Base-by-base conservation (phyloP, 139 green algal species). In the Limnomonas spitsbergensis region DNA sequence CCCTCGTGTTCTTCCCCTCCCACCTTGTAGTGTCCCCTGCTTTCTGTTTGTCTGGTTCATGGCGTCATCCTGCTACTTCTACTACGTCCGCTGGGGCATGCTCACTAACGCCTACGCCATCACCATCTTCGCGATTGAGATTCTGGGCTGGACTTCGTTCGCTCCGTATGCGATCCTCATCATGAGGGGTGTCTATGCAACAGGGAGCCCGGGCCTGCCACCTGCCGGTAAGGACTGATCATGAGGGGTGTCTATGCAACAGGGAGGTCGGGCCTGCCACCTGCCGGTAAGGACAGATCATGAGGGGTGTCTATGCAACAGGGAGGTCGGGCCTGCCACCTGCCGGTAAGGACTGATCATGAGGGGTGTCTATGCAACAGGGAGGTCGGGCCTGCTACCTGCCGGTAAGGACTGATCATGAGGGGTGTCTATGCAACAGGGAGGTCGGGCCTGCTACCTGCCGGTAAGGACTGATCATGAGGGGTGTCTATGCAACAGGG, bases 121-220 rank as follows among this genome's bases (percentile, higher is more conserved):
- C 34, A n/a, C 84, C 24, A 52, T 89, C 7, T 68, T 86, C 27
- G 81, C 66, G 26, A 56, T 84, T 38, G 84, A 89, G 78, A 61
- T 86, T 1, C 47, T 89, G 31, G 84, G 84, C 14, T 35, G 81
- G 31, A 80, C 77, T 2, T 81, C 81, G 1, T 81, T 89, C 26
- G 29, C 84, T 7, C 82, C 82, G 4, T 89, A 89, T 47, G 84
- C 76, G 32, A 70, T 86, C 42, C 38, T 85, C 61, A 71, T 89
- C 24, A 54, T 53, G 1, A 35, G 75, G 4, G 75, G 75, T 3
- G 53, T 80, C 4, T 80, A 73, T 53, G 40, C 75, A 31, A 80
- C 53, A n/a, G 69, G 71, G 37, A 78, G 53, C 52, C 56, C 70
- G 52, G 53, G 53, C 31, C 54, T 80, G 36, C 53, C 75, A 24